Conservation (phyloP, 202 grass and related monocot species). For the Sporobolus alterniflorus region DNA sequence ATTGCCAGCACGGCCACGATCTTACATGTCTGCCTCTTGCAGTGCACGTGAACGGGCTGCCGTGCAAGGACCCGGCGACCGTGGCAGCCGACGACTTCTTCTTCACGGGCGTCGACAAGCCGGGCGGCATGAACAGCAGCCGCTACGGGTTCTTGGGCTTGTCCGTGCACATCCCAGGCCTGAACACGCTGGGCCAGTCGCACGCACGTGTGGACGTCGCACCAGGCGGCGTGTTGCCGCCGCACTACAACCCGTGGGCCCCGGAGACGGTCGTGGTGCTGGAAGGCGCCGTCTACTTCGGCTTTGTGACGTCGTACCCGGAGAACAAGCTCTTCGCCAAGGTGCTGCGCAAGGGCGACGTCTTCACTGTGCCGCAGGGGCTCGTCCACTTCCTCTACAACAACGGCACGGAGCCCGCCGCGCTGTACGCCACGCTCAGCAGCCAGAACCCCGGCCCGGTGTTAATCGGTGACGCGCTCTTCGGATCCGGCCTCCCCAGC, state of each 20-base stretch:
- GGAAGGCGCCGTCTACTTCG: constrained; percentile 52
- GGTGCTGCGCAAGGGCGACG: constrained; percentile 53
- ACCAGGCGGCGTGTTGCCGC: constrained; percentile 40
- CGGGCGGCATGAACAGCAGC: constrained; percentile 12
- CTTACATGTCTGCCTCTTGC: background rate
- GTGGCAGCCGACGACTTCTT: constrained; percentile 54
- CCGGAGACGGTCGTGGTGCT: constrained; percentile 69
- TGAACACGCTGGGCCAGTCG: constrained; percentile 67
- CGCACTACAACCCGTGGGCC: constrained; percentile 74
- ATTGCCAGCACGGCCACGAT: background rate
- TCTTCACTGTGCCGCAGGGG: constrained; percentile 66
- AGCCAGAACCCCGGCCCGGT: constrained; percentile 62
- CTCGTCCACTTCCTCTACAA: constrained; percentile 66
- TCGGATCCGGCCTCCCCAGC: background rate
- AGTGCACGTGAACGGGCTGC: constrained; percentile 58
- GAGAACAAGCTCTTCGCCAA: constrained; percentile 32
- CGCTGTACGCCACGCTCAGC: constrained; percentile 54
- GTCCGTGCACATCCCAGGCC: constrained; percentile 34
- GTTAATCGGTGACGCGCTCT: constrained; percentile 37
- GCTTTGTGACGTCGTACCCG: constrained; percentile 52
- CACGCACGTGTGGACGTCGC: constrained; percentile 53
- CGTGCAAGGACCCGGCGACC: constrained; percentile 59
- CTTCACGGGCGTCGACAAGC: constrained; percentile 45
- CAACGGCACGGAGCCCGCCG: constrained; percentile 9
- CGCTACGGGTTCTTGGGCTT: constrained; percentile 43